Percentiles rank a stretch among this genome's conserved stretches.
Conservation (phyloP, 1,284 basidiomycete genomes). For the Mycena sp. region DNA sequence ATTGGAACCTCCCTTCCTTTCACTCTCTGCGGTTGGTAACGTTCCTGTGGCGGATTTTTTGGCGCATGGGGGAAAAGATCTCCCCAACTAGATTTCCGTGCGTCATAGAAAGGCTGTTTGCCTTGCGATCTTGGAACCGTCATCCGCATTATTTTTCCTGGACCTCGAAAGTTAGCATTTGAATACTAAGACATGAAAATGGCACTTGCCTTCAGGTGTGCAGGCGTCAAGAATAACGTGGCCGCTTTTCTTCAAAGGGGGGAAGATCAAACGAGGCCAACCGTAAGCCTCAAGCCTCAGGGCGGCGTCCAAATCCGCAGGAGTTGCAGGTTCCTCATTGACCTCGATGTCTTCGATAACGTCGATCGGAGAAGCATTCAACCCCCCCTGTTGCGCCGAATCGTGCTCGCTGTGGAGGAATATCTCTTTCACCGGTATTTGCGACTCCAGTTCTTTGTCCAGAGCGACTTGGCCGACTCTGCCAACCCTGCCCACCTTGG, state of each 20-base stretch:
- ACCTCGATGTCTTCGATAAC: not conserved
- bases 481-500: conserved; percentile 72
- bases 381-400: not conserved
- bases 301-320: conserved; percentile 53
- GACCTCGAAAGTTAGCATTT: not conserved
- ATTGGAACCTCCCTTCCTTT: conserved; percentile 40
- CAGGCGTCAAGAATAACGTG: conserved; percentile 96
- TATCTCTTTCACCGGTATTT: conserved; percentile 51
- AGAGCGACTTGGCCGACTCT: conserved; percentile 60
- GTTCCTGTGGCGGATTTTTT: conserved; percentile 76
- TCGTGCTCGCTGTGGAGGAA: conserved; percentile 54
- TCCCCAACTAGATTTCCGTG: conserved; percentile 93
- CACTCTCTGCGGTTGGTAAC: conserved; percentile 53
- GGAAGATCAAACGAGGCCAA: conserved; percentile 93
- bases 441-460: conserved; percentile 48
- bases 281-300: conserved; percentile 75
- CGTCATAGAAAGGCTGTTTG: conserved; percentile 95
- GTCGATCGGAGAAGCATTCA: conserved; percentile 25
- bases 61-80: conserved; percentile 93
- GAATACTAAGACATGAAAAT: not conserved
- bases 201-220: conserved; percentile 73
- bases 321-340: conserved; percentile 27
- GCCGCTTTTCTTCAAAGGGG: conserved; percentile 91
- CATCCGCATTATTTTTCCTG: conserved; percentile 91
- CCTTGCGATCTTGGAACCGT: conserved; percentile 94